These are phyloP conservation scores for Dissophora globulifera DNA, from an alignment of 192 early-diverging fungal species.

Conservation along the genomic window DNA sequence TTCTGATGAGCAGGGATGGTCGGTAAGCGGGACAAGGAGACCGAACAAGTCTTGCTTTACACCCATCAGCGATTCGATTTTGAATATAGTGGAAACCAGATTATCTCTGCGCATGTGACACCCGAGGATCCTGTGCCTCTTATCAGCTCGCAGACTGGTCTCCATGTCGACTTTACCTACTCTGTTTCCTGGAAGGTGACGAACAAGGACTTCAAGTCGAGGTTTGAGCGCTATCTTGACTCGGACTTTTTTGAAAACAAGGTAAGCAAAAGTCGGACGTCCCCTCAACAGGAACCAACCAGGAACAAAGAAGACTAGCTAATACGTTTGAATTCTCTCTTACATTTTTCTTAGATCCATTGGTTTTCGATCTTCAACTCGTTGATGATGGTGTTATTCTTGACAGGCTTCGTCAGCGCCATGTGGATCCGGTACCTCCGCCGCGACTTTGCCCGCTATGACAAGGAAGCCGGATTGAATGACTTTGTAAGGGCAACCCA, in stretches of 20 bases:
- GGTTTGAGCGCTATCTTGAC: slow-evolving; percentile 76
- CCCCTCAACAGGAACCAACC: too few relatives aligned
- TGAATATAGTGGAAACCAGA: slow-evolving; percentile 72
- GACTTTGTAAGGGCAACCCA: slow-evolving; percentile 72
- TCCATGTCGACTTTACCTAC: slow-evolving; percentile 74
- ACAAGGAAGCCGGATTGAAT: slow-evolving; percentile 70
- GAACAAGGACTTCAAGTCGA: slow-evolving; percentile 61
- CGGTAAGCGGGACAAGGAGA: slow-evolving; percentile 53
- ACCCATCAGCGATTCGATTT: slow-evolving; percentile 71
- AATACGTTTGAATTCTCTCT: not conserved
- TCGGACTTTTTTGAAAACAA: slow-evolving; percentile 84
- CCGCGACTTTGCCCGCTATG: slow-evolving; percentile 81
- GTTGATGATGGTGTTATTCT: slow-evolving; percentile 83
- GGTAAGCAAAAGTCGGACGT: slow-evolving; percentile 51
- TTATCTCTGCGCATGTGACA: slow-evolving; percentile 62
- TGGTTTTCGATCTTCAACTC: slow-evolving; percentile 89
- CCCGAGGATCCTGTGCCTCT: slow-evolving; percentile 50
- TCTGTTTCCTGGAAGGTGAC: slow-evolving; percentile 73
- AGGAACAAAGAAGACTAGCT: too few relatives aligned
- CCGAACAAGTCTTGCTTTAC: slow-evolving; percentile 57
- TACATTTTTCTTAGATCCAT: slow-evolving; percentile 65
- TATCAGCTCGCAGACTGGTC: slow-evolving; percentile 10
- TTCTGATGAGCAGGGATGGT: slow-evolving; percentile 44
- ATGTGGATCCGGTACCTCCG: slow-evolving; percentile 79
- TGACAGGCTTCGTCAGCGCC: slow-evolving; percentile 78